Evolutionary conservation across 352 stramenopile species (phyloP), one percentile per base, ranked within the genome.

Genomic region (Plasmopara muralis): DNA sequence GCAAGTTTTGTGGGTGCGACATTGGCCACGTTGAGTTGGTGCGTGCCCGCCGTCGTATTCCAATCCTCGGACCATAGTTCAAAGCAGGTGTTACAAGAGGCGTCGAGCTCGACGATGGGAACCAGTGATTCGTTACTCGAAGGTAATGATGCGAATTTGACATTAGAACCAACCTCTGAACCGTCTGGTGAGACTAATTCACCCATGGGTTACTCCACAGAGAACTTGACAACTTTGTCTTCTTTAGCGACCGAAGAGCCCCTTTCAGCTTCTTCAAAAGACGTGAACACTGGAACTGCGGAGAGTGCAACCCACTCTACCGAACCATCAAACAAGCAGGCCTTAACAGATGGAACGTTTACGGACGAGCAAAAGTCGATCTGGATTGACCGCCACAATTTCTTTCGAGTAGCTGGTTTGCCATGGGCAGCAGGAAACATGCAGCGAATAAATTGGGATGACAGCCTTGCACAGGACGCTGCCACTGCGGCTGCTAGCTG

Each of bases 311-410:
- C 37, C 1, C 2, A 41, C 37, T 16, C 37, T n/a, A 16, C 37
- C 8, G 12, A 5, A 15, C 6, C 35, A 15, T 10, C 5, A 16
- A 15, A 41, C 4, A 16, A 38, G 13, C 47, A 63, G 42, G 47
- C 40, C n/a, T 14, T 54, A 5, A 64, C 66, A 14, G 54, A 58
- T 37, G 55, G 52, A 14, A 54, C 8, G 40, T 72, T 72, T 47
- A 54, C 54, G 8, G 40, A 62, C n/a, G 58, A 62, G 9, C 67
- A 80, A 33, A 72, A 87, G 49, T 63, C 74, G 48, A 70, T 88
- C 20, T 85, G 74, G 74, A 67, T 88, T 44, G 77, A 88, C 55
- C 76, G 75, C 30, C 73, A 85, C 68, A 85, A 85, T 62, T 89
- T 72, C 58, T 89, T 89, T 64, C 72, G 78, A 35, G 70, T 84